Evolutionary conservation across 2,329 filamentous ascomycete genomes (phyloP).

Genomic region (Venturia nashicola): DNA sequence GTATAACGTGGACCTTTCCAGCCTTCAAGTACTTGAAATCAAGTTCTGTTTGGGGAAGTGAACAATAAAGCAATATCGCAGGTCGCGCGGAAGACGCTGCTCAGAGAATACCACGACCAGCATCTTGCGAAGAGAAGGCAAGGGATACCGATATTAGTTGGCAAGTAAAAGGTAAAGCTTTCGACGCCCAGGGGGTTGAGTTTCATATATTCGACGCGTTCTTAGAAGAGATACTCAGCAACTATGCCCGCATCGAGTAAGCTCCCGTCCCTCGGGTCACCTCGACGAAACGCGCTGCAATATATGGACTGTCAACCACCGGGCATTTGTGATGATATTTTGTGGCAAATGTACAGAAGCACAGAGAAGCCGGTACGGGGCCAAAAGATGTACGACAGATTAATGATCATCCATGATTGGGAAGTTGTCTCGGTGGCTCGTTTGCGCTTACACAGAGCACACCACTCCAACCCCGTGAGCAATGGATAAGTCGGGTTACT

Average conservation of each 20-base stretch:
- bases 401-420: background rate
- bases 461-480: background rate
- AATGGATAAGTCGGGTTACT: background rate
- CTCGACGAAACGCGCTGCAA: constrained; percentile 5
- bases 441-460: background rate
- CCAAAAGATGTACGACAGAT: background rate
- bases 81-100: constrained; percentile 1
- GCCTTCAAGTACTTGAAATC: constrained; percentile 3
- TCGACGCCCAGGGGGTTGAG: background rate
- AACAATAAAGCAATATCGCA: background rate
- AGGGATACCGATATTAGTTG: constrained; percentile 1
- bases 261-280: constrained; percentile 1
- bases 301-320: background rate
- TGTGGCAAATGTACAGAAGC: background rate
- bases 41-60: background rate
- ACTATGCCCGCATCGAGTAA: background rate
- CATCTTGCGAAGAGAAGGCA: constrained; percentile 1
- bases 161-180: background rate
- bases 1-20: background rate
- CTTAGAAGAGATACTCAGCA: background rate
- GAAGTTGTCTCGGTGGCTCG: background rate
- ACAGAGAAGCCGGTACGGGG: background rate
- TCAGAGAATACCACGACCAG: background rate
- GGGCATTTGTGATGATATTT: background rate
- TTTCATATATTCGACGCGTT: constrained; percentile 5